Evolutionary conservation across 331 rosid species (phyloP).

Genomic region (Acacia concinna): DNA sequence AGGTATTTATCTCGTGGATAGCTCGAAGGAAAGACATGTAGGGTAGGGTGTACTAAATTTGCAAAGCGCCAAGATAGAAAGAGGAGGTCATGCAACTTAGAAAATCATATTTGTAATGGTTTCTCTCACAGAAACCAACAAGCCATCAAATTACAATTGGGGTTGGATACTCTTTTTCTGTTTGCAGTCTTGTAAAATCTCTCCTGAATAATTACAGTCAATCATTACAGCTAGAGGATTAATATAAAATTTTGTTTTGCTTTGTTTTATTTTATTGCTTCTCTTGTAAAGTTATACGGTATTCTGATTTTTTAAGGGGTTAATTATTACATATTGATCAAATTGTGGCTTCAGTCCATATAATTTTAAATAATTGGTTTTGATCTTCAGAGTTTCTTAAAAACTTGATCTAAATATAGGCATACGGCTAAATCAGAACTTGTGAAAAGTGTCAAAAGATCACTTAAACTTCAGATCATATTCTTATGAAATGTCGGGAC

Average conservation of each 20-base stretch:
- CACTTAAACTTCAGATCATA: too few relatives aligned
- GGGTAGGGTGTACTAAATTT: neutral
- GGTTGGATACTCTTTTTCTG: neutral
- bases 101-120: neutral
- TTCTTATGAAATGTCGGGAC: too few relatives aligned
- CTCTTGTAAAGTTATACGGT: neutral
- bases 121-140: neutral
- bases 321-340: too few relatives aligned
- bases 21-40: neutral
- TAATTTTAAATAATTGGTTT: too few relatives aligned
- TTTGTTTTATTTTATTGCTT: neutral
- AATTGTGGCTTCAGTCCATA: too few relatives aligned
- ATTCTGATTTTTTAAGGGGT: neutral
- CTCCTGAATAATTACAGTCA: neutral
- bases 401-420: too few relatives aligned
- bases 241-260: neutral
- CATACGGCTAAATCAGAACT: too few relatives aligned
- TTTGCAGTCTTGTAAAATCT: neutral
- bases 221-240: neutral
- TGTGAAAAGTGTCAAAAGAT: too few relatives aligned
- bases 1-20: neutral
- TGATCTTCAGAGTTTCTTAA: too few relatives aligned
- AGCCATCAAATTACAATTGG: neutral
- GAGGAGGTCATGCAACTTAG: neutral
- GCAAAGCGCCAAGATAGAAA: neutral